A percentile compares a stretch with the other conserved stretches of the same genome.
Conservation (phyloP, 306 rosid species). For the Boehmeria nivea region DNA sequence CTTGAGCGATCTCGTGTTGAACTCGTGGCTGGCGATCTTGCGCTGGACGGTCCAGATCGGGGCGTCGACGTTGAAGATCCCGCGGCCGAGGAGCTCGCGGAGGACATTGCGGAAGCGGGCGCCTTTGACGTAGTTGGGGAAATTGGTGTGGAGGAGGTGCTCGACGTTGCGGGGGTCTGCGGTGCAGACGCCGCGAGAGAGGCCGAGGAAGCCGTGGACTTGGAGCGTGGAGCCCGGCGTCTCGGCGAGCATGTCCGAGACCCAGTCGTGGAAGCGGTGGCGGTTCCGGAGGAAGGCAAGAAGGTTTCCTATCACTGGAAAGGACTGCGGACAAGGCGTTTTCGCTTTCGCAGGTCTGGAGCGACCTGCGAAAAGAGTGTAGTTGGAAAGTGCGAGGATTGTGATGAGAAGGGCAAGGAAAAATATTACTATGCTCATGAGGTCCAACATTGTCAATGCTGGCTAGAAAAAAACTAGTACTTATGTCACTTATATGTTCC, state of each 20-base stretch:
- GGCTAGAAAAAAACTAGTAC: too few species aligned
- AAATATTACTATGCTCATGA: too few species aligned
- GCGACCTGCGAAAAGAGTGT: too few species aligned
- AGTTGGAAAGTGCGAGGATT: too few species aligned
- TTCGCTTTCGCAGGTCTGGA: too few species aligned
- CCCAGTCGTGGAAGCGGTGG: conserved; percentile 28
- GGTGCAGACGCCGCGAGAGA: conserved; percentile 17
- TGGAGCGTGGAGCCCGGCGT: conserved; percentile 19
- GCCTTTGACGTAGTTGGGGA: conserved; percentile 30
- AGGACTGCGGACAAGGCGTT: too few species aligned
- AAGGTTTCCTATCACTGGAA: conserved; percentile 21
- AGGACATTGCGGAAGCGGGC: conserved; percentile 12
- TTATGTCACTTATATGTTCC: too few species aligned
- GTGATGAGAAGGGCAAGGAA: too few species aligned
- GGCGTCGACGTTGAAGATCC: conserved; percentile 22
- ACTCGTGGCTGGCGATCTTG: conserved; percentile 30
- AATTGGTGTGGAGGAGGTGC: conserved; percentile 25
- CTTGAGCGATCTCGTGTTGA: conserved; percentile 28
- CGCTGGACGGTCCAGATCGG: conserved; percentile 24
- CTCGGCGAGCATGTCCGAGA: conserved; percentile 19
- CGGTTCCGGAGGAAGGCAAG: conserved; percentile 3
- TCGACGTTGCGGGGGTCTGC: conserved; percentile 25
- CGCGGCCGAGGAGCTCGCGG: conserved; percentile 24
- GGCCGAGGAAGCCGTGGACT: conserved; percentile 18
- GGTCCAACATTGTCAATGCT: too few species aligned